A percentile compares a stretch with the other conserved stretches of the same genome.
Conservation (phyloP, 768 basidiomycete genomes). For the Filobasidium floriforme region DNA sequence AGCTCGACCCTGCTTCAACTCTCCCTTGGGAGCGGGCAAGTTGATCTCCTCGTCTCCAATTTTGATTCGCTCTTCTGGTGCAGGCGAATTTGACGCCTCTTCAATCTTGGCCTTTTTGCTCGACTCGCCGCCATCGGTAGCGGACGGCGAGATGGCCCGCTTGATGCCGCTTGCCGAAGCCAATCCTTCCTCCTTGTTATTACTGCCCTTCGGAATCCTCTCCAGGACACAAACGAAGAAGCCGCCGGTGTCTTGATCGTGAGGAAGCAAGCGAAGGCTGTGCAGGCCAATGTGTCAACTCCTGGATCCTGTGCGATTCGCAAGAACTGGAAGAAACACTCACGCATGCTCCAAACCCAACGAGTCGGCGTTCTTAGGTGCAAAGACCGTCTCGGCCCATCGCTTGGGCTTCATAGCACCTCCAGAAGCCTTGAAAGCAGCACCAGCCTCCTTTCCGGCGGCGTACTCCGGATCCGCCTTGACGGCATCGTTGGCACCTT, state of each 20-base stretch:
- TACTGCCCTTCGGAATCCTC: not conserved
- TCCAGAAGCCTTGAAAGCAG: not conserved
- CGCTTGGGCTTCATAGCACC: slow-evolving; percentile 21
- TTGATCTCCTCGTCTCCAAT: slow-evolving; percentile 10
- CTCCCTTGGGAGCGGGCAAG: slow-evolving; percentile 10
- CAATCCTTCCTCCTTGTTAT: not conserved
- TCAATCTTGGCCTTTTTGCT: slow-evolving; percentile 34
- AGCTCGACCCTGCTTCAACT: slow-evolving; percentile 35
- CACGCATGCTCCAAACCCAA: slow-evolving; percentile 69
- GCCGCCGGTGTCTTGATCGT: slow-evolving; percentile 91
- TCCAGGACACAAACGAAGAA: slow-evolving; percentile 89
- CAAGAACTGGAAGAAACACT: slow-evolving; percentile 25
- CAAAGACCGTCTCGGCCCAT: slow-evolving; percentile 62
- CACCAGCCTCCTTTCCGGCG: not conserved
- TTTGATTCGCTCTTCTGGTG: slow-evolving; percentile 46
- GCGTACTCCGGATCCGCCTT: slow-evolving; percentile 32
- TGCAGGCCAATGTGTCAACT: slow-evolving; percentile 9
- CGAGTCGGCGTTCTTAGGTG: slow-evolving; percentile 56
- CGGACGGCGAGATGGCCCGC: slow-evolving; percentile 34
- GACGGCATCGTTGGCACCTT: slow-evolving; percentile 53
- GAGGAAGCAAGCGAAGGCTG: slow-evolving; percentile 85
- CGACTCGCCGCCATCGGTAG: slow-evolving; percentile 9
- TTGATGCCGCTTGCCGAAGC: slow-evolving; percentile 24
- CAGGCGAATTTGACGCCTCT: slow-evolving; percentile 53
- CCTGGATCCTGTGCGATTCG: not conserved